phyloP scores from a whole-genome alignment of 805 yeast species.

The Myxozyma neotropica region DNA sequence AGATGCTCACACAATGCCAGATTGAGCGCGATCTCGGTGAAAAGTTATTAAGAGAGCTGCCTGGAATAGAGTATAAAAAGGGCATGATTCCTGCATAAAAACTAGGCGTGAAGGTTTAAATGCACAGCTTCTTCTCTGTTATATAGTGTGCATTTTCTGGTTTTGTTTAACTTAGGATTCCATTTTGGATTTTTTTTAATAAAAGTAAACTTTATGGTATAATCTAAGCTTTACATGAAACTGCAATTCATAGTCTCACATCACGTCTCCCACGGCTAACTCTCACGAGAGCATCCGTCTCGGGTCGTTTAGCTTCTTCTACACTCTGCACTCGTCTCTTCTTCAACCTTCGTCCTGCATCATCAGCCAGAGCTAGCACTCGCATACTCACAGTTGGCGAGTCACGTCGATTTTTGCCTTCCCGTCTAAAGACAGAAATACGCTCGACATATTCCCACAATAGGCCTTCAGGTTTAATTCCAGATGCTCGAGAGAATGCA shows the following conservation, averaged over 20 bases:
- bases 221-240: neutral
- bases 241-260: conserved; percentile 1
- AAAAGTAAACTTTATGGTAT: too few relatives aligned
- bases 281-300: conserved; percentile 30
- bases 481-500: conserved; percentile 19
- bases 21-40: conserved; percentile 41
- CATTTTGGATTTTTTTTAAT: too few relatives aligned
- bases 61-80: conserved; percentile 39
- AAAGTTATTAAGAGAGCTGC: conserved; percentile 63
- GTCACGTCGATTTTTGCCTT: conserved; percentile 43
- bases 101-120: too few relatives aligned
- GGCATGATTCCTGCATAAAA: conserved; percentile 11
- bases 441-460: conserved; percentile 41
- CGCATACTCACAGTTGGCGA: conserved; percentile 32
- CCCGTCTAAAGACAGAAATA: conserved; percentile 43
- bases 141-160: neutral
- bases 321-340: conserved; percentile 30
- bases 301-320: conserved; percentile 31
- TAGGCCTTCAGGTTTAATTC: conserved; percentile 38
- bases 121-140: neutral
- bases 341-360: conserved; percentile 32
- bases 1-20: conserved; percentile 20
- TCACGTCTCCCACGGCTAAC: conserved; percentile 23
- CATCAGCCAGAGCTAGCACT: conserved; percentile 31
- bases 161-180: too few relatives aligned